Conservation (phyloP, 2,329 filamentous ascomycete genomes). For the Cercospora sp. region DNA sequence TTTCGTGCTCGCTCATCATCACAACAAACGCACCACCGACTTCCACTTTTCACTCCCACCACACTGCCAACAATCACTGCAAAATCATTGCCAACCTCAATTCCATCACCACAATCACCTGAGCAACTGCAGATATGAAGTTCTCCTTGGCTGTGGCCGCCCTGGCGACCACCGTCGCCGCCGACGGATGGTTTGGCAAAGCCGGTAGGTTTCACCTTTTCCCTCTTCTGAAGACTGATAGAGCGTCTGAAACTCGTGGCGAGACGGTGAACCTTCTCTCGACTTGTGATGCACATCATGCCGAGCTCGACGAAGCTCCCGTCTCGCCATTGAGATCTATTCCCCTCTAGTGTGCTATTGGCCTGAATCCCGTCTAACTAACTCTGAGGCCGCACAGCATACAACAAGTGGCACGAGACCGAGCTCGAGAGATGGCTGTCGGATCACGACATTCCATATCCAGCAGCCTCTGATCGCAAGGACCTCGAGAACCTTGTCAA, state of each 20-base stretch:
- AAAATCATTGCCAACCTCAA: neutral
- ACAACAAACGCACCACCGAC: neutral
- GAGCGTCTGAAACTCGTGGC: neutral
- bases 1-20: neutral
- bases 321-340: neutral
- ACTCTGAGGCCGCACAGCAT: conserved; percentile 59
- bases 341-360: neutral
- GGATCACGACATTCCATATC: conserved; percentile 87
- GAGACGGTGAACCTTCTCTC: neutral
- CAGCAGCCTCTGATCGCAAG: conserved; percentile 86
- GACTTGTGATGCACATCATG: neutral
- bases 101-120: neutral
- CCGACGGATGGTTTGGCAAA: conserved; percentile 83
- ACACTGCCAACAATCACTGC: neutral
- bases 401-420: conserved; percentile 98
- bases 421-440: conserved; percentile 96
- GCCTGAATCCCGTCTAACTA: conserved; percentile 33
- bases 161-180: conserved; percentile 68
- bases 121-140: conserved; percentile 63
- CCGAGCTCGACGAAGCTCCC: neutral
- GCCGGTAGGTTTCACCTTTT: conserved; percentile 61
- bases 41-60: neutral
- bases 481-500: conserved; percentile 90
- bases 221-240: neutral
- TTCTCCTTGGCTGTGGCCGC: conserved; percentile 71